Evolutionary conservation across 2,329 filamentous ascomycete genomes (phyloP).

Genomic region (Penicillium sp.): DNA sequence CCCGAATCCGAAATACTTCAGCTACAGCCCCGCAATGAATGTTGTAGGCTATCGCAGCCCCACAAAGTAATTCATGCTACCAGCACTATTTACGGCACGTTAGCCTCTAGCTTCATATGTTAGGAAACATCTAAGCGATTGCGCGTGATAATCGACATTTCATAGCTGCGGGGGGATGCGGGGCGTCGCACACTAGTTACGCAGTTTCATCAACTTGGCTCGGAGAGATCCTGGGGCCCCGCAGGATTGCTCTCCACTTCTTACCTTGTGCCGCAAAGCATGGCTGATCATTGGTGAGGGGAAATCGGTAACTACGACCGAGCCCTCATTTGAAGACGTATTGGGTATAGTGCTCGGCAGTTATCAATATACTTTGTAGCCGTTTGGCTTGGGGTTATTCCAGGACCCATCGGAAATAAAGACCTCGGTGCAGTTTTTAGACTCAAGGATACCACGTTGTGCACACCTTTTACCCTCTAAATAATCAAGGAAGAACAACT

Average conservation of each 20-base stretch:
- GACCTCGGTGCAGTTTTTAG: neutral
- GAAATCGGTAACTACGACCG: constrained; percentile 15
- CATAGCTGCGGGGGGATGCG: constrained; percentile 23
- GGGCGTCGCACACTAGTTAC: constrained; percentile 10
- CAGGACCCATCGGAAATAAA: constrained; percentile 3
- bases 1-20: neutral
- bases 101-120: neutral
- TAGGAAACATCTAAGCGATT: neutral
- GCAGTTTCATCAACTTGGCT: constrained; percentile 1
- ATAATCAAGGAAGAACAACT: neutral
- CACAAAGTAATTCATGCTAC: constrained; percentile 1
- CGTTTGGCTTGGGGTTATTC: constrained; percentile 18
- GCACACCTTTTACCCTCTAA: neutral
- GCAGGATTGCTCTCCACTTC: constrained; percentile 23
- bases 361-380: neutral
- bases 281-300: constrained; percentile 13
- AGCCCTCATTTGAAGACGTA: constrained; percentile 10
- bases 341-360: constrained; percentile 19
- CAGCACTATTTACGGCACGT: neutral
- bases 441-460: neutral
- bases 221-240: constrained; percentile 14
- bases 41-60: neutral
- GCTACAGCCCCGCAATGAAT: constrained; percentile 5
- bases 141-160: constrained; percentile 7
- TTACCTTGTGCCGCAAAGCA: neutral